A percentile compares a stretch with the other conserved stretches of the same genome.
Conservation (phyloP, 2,329 filamentous ascomycete genomes). For the Pseudocercospora fijiensis region DNA sequence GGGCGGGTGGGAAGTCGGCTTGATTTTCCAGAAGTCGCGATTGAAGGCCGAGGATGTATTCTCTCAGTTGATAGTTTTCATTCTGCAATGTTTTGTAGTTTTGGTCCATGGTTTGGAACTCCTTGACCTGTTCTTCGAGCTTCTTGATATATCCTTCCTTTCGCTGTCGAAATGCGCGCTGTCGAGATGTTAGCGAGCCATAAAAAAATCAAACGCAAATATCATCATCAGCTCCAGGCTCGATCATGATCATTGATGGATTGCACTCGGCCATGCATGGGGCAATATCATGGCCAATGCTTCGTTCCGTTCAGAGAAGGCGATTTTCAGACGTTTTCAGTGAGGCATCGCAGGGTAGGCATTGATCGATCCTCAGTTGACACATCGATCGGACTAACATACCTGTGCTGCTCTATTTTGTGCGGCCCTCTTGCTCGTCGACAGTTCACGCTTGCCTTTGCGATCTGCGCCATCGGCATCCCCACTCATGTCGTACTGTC, state of each 20-base stretch:
- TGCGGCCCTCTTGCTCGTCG: conserved; percentile 91
- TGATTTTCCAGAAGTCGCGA: conserved; percentile 79
- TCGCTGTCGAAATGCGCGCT: conserved; percentile 95
- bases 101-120: conserved; percentile 72
- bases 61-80: conserved; percentile 86
- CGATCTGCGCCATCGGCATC: conserved; percentile 52
- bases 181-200: background rate
- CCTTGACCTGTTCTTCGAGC: conserved; percentile 87
- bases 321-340: background rate
- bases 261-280: background rate
- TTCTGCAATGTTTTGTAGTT: conserved; percentile 76
- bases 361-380: background rate
- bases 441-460: conserved; percentile 88
- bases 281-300: background rate
- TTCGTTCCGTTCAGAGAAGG: background rate
- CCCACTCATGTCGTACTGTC: conserved; percentile 51
- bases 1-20: conserved; percentile 80
- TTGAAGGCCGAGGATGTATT: conserved; percentile 91
- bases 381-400: conserved; percentile 41
- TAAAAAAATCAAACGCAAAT: background rate
- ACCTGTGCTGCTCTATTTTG: conserved; percentile 98
- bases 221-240: background rate
- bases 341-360: background rate
- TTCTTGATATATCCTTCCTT: conserved; percentile 99
- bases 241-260: background rate